Conservation (phyloP, 1,139 yeast genomes). For the Sugiyamaella novakii region DNA sequence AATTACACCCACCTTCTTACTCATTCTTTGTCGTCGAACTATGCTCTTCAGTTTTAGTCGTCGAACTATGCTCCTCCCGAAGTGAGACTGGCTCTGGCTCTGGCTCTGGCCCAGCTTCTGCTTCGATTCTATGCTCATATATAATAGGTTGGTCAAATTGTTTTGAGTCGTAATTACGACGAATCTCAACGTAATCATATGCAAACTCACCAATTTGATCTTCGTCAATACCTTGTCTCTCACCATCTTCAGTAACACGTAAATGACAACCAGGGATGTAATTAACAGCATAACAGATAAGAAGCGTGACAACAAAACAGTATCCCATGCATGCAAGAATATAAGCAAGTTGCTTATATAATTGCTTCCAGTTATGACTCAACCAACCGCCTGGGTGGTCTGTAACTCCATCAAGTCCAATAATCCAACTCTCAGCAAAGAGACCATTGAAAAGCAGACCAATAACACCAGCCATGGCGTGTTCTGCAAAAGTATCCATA, state of each 20-base stretch:
- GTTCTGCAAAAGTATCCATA: slow-evolving; percentile 94
- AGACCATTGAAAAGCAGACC: slow-evolving; percentile 87
- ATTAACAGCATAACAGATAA: slow-evolving; percentile 73
- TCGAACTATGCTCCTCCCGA: slow-evolving; percentile 9
- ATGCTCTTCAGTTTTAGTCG: slow-evolving; percentile 4
- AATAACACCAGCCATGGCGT: slow-evolving; percentile 92
- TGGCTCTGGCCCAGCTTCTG: slow-evolving; percentile 3
- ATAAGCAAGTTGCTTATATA: slow-evolving; percentile 87
- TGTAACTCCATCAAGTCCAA: slow-evolving; percentile 80
- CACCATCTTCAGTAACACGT: slow-evolving; percentile 82
- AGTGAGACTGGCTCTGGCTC: neutral
- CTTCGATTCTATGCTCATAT: slow-evolving; percentile 11
- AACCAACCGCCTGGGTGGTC: slow-evolving; percentile 91
- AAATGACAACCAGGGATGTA: slow-evolving; percentile 80
- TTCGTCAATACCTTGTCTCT: slow-evolving; percentile 89
- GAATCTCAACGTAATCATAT: slow-evolving; percentile 93
- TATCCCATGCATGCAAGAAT: slow-evolving; percentile 74
- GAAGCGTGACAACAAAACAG: slow-evolving; percentile 73
- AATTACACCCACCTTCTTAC: neutral
- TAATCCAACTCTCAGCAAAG: slow-evolving; percentile 83
- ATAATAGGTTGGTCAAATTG: slow-evolving; percentile 12
- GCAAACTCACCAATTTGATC: slow-evolving; percentile 99
- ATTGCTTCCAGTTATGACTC: slow-evolving; percentile 85
- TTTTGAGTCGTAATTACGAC: slow-evolving; percentile 66
- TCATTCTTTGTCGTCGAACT: no score